Evolutionary conservation across 306 rosid species (phyloP).

Genomic region (Cucurbita pepo): DNA sequence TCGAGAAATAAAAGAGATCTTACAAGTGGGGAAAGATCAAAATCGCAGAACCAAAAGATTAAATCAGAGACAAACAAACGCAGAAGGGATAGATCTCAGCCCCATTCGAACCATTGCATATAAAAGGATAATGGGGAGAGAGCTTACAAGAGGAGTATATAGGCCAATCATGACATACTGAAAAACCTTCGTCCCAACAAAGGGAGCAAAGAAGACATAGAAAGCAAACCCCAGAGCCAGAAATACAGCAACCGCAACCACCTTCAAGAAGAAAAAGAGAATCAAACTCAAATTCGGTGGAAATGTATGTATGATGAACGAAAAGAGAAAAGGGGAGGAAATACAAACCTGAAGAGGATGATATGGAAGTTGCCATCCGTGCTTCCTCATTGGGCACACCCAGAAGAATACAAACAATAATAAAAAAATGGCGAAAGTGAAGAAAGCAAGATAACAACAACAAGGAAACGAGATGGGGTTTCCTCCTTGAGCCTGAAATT

Average conservation of each 20-base stretch:
- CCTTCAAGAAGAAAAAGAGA: conserved; percentile 24
- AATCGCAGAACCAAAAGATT: conserved; percentile 7
- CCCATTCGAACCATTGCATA: conserved; percentile 8
- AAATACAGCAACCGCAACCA: conserved; percentile 96
- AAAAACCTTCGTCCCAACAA: conserved; percentile 69
- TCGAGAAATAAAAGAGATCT: conserved; percentile 2
- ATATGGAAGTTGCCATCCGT: conserved; percentile 95
- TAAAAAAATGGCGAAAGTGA: conserved; percentile 6
- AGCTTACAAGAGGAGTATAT: conserved; percentile 81
- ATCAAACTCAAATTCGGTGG: not conserved
- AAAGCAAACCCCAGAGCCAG: conserved; percentile 91
- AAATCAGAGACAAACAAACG: conserved; percentile 21
- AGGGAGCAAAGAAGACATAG: conserved; percentile 95
- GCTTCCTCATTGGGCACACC: conserved; percentile 65
- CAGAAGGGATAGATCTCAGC: conserved; percentile 43
- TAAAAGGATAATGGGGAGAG: conserved; percentile 3
- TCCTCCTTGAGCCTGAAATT: not conserved
- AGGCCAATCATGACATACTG: conserved; percentile 76
- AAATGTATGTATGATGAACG: not conserved
- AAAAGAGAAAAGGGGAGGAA: not conserved
- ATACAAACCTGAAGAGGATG: conserved; percentile 83
- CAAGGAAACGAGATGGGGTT: conserved; percentile 3
- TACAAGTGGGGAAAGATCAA: conserved; percentile 5
- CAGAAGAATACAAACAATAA: not conserved
- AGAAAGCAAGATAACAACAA: conserved; percentile 12